A percentile compares a stretch with the other conserved stretches of the same genome.
Evolutionary conservation across 2,329 filamentous ascomycete genomes (phyloP).

Genomic region (Aureobasidium sp.): DNA sequence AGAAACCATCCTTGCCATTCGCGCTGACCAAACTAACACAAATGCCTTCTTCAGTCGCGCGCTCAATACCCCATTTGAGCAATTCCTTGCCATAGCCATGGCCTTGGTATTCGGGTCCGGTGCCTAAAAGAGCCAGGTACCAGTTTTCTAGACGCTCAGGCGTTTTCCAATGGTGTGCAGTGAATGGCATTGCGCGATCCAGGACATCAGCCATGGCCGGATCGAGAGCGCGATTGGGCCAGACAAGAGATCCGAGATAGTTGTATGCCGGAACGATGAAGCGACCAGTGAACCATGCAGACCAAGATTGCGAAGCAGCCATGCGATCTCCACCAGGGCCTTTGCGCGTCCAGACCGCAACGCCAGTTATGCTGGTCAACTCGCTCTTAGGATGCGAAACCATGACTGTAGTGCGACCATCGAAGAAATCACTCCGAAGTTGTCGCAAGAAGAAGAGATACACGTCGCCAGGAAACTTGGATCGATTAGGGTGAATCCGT

Average conservation of each 20-base stretch:
- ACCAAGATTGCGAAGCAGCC: constrained; percentile 11
- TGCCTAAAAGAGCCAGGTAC: constrained; percentile 22
- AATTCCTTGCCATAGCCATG: constrained; percentile 23
- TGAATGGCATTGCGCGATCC: constrained; percentile 16
- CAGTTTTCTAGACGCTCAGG: constrained; percentile 20
- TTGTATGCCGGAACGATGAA: constrained; percentile 18
- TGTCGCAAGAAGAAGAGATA: constrained; percentile 21
- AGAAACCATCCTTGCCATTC: constrained; percentile 23
- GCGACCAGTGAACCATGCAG: constrained; percentile 5
- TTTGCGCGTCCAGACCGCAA: constrained; percentile 22
- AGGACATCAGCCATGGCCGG: constrained; percentile 16
- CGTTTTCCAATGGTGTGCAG: constrained; percentile 22
- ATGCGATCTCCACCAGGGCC: constrained; percentile 8
- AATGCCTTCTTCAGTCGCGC: constrained; percentile 45
- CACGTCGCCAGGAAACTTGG: constrained; percentile 22
- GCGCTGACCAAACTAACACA: constrained; percentile 23
- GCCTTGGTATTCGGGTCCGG: constrained; percentile 19
- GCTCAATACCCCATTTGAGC: constrained; percentile 24
- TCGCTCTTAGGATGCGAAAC: background rate
- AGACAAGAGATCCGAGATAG: constrained; percentile 18
- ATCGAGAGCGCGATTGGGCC: constrained; percentile 22
- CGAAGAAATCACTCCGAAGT: constrained; percentile 17
- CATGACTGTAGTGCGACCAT: background rate
- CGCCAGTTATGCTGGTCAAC: constrained; percentile 18
- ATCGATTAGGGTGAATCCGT: constrained; percentile 20